Evolutionary conservation across 1,139 yeast species (phyloP).

Genomic region (Pichia sp.): DNA sequence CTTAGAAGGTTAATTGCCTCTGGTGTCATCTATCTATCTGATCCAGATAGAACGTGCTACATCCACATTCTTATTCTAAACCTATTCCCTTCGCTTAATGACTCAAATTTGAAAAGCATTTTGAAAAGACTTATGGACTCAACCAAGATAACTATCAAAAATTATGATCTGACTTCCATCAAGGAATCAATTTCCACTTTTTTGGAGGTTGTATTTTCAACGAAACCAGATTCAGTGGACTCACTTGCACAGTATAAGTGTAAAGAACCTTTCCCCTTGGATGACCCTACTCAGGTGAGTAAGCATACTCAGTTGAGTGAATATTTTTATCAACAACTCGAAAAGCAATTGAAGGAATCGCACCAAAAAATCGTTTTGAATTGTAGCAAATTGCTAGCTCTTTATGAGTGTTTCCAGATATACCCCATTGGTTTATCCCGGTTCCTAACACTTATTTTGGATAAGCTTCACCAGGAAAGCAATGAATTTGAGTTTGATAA

Average conservation of each 20-base stretch:
- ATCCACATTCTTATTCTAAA: slow-evolving; percentile 48
- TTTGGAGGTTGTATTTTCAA: neutral
- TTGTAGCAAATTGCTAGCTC: neutral
- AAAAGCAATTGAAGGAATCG: neutral
- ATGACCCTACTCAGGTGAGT: slow-evolving; percentile 11
- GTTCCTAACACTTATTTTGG: slow-evolving; percentile 41
- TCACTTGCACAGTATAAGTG: neutral
- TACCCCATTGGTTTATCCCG: slow-evolving; percentile 38
- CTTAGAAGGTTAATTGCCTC: slow-evolving; percentile 76
- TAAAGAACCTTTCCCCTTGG: neutral
- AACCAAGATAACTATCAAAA: slow-evolving; percentile 30
- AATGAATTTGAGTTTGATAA: slow-evolving; percentile 1
- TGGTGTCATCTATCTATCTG: slow-evolving; percentile 61
- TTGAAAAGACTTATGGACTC: slow-evolving; percentile 33
- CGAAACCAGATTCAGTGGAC: neutral
- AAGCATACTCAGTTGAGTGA: slow-evolving; percentile 10
- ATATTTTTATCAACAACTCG: slow-evolving; percentile 1
- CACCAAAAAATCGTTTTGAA: neutral
- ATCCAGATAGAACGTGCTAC: slow-evolving; percentile 34
- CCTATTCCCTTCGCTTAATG: slow-evolving; percentile 51
- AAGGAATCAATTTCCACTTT: neutral
- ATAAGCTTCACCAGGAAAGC: slow-evolving; percentile 22
- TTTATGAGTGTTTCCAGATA: slow-evolving; percentile 34
- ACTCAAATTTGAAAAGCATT: slow-evolving; percentile 49
- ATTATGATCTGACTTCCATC: neutral